Evolutionary conservation across 176 grass and related monocot species (phyloP), one percentile per base, ranked within the genome.

Genomic region (Paspalum vaginatum): DNA sequence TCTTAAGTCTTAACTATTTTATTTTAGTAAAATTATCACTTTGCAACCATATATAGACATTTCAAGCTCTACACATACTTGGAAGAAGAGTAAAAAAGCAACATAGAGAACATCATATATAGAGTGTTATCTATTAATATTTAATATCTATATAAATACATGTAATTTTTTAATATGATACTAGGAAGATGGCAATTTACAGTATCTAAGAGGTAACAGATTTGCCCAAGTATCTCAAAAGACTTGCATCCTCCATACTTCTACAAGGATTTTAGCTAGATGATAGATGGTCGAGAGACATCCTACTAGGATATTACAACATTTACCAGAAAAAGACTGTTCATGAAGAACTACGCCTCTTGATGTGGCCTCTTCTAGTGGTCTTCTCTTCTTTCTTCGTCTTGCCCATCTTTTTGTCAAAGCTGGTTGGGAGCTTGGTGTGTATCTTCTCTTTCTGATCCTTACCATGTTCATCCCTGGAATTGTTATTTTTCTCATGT

Each of bases 381-480:
- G 50, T 71, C 73, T 91, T 85, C 69, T 85, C 87, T 13, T 75
- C 73, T 60, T 88, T 91, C 64, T 91, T 89, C 63, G 72, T 41
- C 68, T 79, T 93, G 32, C 65, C 68, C 15, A 40, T 44, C 59
- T 79, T 88, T 75, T 91, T 90, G 62, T 64, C 72, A 26, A 63
- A 25, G 56, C 64, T 85, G 21, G 54, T 83, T 7, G 81, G 77
- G 72, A 83, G 47, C 61, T 93, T 82, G 52, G 75, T 91, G 79
- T 15, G 43, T 65, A 18, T 25, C 86, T 85, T 74, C 14, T 70
- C 64, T 27, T 72, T 38, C 48, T 66, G 48, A 20, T 67, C 50
- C 42, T 81, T 79, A 13, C 20, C 59, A 51, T 72, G 22, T 64
- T 80, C 32, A 65, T 79, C 25, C 12, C 27, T 27, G 72, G 47